phyloP scores from a whole-genome alignment of 2,329 filamentous ascomycete species.

The Hymenoscyphus scutula region DNA sequence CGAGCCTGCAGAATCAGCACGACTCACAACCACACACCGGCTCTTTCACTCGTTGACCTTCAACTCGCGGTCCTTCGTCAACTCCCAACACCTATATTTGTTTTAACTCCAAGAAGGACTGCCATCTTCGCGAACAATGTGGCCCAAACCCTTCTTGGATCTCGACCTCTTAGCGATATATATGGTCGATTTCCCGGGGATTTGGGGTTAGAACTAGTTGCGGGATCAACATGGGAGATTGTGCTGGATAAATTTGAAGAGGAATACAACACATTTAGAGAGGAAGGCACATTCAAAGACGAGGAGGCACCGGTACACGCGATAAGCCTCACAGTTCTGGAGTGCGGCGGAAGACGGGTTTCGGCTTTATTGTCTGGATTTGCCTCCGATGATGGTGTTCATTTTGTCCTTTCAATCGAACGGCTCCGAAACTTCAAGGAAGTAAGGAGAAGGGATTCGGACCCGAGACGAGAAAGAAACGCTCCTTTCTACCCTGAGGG shows the following conservation, averaged over 20 bases:
- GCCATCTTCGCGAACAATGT: constrained; percentile 1
- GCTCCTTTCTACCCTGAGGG: not conserved
- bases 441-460: not conserved
- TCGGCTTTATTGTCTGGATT: not conserved
- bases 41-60: constrained; percentile 16
- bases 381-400: not conserved
- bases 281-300: not conserved
- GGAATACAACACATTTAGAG: not conserved
- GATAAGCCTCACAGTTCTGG: not conserved
- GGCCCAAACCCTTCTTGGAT: not conserved
- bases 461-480: not conserved
- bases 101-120: constrained; percentile 20
- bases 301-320: not conserved
- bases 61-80: constrained; percentile 24
- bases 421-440: not conserved
- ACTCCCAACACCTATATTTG: constrained; percentile 25
- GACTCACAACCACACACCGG: not conserved
- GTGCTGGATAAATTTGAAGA: not conserved
- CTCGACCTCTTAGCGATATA: not conserved
- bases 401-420: not conserved
- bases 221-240: not conserved
- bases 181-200: not conserved
- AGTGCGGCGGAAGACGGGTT: not conserved
- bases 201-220: not conserved
- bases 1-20: not conserved